phyloP scores from a whole-genome alignment of 345 rosid species.

The Citrus reticulata region DNA sequence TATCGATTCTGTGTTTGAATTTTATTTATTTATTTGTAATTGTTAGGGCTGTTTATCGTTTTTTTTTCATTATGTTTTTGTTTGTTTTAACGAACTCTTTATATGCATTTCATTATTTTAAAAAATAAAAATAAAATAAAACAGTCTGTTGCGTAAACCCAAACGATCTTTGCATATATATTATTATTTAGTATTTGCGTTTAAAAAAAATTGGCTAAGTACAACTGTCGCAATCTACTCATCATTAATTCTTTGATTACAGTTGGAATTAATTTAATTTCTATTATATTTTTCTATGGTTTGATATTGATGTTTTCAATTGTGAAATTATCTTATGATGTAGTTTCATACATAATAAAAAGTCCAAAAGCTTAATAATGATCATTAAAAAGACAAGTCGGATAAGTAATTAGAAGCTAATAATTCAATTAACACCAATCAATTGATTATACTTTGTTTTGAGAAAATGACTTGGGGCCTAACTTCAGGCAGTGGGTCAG shows the following conservation, averaged over 20 bases:
- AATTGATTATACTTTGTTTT: not conserved
- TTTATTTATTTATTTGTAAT: too few species aligned
- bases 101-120: too few species aligned
- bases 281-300: not conserved
- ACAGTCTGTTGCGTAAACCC: not conserved
- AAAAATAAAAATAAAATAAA: not conserved
- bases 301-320: not conserved
- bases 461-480: slow-evolving; percentile 2
- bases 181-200: not conserved
- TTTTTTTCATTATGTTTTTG: too few species aligned
- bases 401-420: not conserved
- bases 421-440: not conserved
- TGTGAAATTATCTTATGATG: not conserved
- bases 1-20: too few species aligned
- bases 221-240: not conserved
- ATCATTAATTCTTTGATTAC: not conserved
- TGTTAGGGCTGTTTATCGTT: too few species aligned
- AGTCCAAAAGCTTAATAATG: not conserved
- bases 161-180: not conserved
- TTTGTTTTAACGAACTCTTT: too few species aligned
- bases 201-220: not conserved
- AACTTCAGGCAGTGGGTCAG: slow-evolving; percentile 1
- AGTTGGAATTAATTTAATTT: not conserved
- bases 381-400: not conserved
- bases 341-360: not conserved